Evolutionary conservation across 169 alveolate genomes (phyloP).

Genomic region (Plasmodium ovale): DNA sequence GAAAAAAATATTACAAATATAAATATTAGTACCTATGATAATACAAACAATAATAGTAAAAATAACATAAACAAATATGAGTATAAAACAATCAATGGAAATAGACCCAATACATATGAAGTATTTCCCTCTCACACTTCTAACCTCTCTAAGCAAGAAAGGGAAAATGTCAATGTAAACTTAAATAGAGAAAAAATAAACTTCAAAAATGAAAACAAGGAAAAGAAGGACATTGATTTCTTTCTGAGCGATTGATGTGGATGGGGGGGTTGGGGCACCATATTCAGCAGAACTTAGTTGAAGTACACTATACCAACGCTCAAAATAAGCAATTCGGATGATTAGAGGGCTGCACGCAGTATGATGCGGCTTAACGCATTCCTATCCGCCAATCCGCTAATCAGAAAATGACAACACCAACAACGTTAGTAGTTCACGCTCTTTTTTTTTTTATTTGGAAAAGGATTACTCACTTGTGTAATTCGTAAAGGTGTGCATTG

Average conservation of each 20-base stretch:
- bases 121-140: neutral
- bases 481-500: too few species aligned
- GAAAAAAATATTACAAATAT: constrained; percentile 21
- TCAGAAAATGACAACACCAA: too few species aligned
- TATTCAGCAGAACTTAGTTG: too few species aligned
- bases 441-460: too few species aligned
- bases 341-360: too few species aligned
- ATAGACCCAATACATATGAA: constrained; percentile 10
- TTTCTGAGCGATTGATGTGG: constrained; percentile 4
- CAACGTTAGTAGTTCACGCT: too few species aligned
- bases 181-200: neutral
- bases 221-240: constrained; percentile 19
- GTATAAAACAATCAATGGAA: constrained; percentile 1
- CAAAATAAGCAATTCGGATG: too few species aligned
- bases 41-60: neutral
- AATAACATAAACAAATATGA: neutral
- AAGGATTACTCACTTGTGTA: too few species aligned
- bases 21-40: constrained; percentile 11
- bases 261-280: neutral
- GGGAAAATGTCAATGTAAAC: neutral
- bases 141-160: neutral
- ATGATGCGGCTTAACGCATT: too few species aligned
- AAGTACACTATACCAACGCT: neutral
- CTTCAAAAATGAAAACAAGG: constrained; percentile 15
- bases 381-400: too few species aligned